A percentile compares a stretch with the other conserved stretches of the same genome.
Evolutionary conservation across 164 flowering plant genomes (phyloP).

Genomic region (Hamamelis virginiana): DNA sequence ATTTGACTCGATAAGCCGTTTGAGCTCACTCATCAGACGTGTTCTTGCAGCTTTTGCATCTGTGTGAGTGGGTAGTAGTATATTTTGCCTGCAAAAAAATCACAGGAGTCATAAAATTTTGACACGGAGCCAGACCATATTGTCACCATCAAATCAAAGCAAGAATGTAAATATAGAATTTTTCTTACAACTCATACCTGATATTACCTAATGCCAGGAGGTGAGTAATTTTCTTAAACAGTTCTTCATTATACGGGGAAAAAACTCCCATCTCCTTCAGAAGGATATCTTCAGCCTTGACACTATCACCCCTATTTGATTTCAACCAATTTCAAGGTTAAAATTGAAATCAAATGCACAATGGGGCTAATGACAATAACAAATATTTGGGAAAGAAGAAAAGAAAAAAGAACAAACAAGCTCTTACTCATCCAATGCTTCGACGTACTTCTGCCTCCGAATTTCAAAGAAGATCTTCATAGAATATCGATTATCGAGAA

Average conservation of each 20-base stretch:
- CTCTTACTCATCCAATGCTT: slow-evolving; percentile 47
- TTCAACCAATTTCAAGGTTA: background rate
- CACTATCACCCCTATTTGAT: slow-evolving; percentile 48
- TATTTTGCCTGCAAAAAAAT: slow-evolving; percentile 69
- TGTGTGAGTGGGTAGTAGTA: slow-evolving; percentile 79
- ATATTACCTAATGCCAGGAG: slow-evolving; percentile 65
- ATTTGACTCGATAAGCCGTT: slow-evolving; percentile 84
- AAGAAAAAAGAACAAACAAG: background rate
- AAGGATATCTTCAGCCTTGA: slow-evolving; percentile 63
- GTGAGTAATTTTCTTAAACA: slow-evolving; percentile 66
- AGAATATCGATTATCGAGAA: slow-evolving; percentile 44
- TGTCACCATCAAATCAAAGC: too few species aligned
- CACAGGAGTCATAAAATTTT: too few species aligned
- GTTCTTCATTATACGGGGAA: slow-evolving; percentile 54
- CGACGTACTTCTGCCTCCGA: slow-evolving; percentile 53
- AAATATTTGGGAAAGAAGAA: background rate
- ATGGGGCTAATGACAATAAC: background rate
- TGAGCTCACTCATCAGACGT: slow-evolving; percentile 71
- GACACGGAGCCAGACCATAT: too few species aligned
- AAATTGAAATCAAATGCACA: too few species aligned
- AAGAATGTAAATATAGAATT: too few species aligned
- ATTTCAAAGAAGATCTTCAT: slow-evolving; percentile 53
- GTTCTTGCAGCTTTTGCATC: slow-evolving; percentile 83
- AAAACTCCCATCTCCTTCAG: slow-evolving; percentile 75
- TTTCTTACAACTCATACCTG: slow-evolving; percentile 32